Conservation (phyloP, 257 asterid genomes). For the Solanum tacnaense region DNA sequence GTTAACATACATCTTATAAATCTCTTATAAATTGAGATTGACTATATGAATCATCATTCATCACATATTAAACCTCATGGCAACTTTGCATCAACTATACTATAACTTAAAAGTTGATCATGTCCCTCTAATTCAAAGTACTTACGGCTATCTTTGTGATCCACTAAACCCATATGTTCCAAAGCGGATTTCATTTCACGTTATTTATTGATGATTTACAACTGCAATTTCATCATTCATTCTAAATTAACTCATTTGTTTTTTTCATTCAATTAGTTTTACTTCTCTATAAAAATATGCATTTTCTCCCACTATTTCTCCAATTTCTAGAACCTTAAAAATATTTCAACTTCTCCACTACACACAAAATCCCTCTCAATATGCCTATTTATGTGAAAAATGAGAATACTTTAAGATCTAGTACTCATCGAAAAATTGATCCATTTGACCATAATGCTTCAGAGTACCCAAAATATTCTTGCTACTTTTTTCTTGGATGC, state of each 20-base stretch:
- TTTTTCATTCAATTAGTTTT: background rate
- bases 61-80: too few species aligned
- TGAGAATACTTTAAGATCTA: background rate
- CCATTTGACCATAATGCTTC: background rate
- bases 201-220: background rate
- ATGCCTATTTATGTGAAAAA: background rate
- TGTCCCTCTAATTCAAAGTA: too few species aligned
- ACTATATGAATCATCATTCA: too few species aligned
- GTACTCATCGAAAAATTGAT: background rate
- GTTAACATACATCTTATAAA: too few species aligned
- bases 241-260: background rate
- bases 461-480: background rate
- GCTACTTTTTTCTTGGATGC: background rate
- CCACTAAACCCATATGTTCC: too few species aligned
- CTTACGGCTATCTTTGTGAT: too few species aligned
- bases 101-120: too few species aligned
- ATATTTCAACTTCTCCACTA: background rate
- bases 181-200: too few species aligned
- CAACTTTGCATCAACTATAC: too few species aligned
- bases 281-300: background rate
- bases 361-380: background rate
- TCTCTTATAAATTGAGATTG: too few species aligned
- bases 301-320: background rate
- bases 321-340: background rate
- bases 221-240: background rate